Evolutionary conservation across 305 asterid species (phyloP), one percentile per base, ranked within the genome.

Genomic region (Striga hermonthica): DNA sequence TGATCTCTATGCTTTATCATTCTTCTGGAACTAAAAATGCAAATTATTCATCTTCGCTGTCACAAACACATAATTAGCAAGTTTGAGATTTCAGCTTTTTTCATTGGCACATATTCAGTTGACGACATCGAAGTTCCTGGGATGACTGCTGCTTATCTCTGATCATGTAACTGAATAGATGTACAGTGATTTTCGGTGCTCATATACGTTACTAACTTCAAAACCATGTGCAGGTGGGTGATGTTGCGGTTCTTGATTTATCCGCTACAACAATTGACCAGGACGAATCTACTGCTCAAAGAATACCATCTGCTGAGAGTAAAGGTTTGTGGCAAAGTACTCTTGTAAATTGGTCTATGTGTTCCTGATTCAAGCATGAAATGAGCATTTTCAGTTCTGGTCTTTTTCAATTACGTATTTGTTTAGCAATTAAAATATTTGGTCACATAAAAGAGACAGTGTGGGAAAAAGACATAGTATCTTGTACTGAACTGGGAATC

Each of bases 241-340:
- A 92, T 83, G 98, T 92, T 37, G 93, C 96, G 9, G 77, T 89
- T 70, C 86, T 92, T 68, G 97, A 92, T 80, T 75, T 92, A 80
- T 87, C 98, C 48, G 97, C 98, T 39, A 72, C 74, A 38, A 89
- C 93, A 14, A 81, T 92, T 37, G 96, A 83, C 78, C 77, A 80
- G 76, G 96, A 84, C 64, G 93, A 81, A 77, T 79, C 93, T 54
- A 75, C 75, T 60, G 79, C 80, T 43, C 77, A 82, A 82, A 77
- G 52, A 40, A 86, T 89, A 66, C 97, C 97, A 67, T 90, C 98
- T 70, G 98, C 97, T 9, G 98, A 89, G 92, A 89, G 93, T 69
- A 89, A 84, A 89, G 97, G 98, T 88, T 34, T 70, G 74, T 67
- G 31, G 57, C 56, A 34, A 57, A 58, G n/a, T 16, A 54, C 59